Conservation (phyloP, 2,329 filamentous ascomycete genomes). For the Graphium sp. region DNA sequence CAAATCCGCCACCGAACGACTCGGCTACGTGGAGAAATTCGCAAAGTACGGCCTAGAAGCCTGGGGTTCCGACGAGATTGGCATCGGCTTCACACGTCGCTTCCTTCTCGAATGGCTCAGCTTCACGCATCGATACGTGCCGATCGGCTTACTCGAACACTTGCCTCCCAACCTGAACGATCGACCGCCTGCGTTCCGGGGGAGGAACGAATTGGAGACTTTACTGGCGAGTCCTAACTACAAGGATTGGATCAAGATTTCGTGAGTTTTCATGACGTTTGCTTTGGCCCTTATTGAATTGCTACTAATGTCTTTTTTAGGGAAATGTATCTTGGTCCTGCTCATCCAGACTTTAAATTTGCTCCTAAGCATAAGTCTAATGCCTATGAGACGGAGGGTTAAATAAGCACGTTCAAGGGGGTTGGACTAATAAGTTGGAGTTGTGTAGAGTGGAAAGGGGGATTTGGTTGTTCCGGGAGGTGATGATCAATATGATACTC, state of each 20-base stretch:
- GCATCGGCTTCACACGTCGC: conserved; percentile 74
- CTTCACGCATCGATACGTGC: conserved; percentile 84
- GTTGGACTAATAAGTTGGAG: too few relatives aligned
- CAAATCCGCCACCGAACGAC: conserved; percentile 76
- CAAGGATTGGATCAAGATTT: conserved; percentile 97
- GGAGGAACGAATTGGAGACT: conserved; percentile 86
- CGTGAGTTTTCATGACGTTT: conserved; percentile 34
- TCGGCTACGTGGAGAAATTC: conserved; percentile 78
- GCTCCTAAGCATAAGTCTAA: conserved; percentile 97
- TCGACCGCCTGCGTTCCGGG: conserved; percentile 66
- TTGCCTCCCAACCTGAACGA: conserved; percentile 83
- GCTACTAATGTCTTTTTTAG: conserved; percentile 26
- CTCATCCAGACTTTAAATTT: conserved; percentile 81
- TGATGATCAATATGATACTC: too few relatives aligned
- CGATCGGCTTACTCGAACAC: conserved; percentile 73
- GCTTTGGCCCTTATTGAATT: neutral
- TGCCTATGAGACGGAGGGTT: conserved; percentile 65
- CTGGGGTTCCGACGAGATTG: conserved; percentile 92
- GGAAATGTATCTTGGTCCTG: conserved; percentile 93
- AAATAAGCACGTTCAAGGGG: too few relatives aligned
- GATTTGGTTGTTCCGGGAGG: too few relatives aligned
- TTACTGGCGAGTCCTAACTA: conserved; percentile 81
- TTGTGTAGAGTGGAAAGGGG: too few relatives aligned
- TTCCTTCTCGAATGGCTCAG: conserved; percentile 94
- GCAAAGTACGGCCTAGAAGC: conserved; percentile 78